Evolutionary conservation across 2,329 filamentous ascomycete genomes (phyloP).

Genomic region (Penicillium sp.): DNA sequence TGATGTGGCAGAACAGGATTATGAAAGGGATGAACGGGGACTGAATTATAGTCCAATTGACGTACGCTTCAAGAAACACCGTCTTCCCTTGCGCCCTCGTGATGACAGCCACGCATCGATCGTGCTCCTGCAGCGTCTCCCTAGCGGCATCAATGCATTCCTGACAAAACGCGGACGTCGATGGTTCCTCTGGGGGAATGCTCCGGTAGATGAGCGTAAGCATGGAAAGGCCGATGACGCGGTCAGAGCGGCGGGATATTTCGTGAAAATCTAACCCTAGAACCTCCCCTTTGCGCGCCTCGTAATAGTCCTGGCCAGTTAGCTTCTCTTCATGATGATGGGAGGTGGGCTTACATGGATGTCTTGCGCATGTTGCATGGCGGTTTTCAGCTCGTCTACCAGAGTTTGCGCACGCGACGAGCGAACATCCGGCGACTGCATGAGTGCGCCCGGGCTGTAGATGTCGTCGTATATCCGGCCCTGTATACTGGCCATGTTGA

Average conservation of each 20-base stretch:
- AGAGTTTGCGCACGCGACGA: too few relatives aligned
- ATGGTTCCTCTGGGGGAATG: slow-evolving; percentile 11
- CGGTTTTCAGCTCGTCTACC: too few relatives aligned
- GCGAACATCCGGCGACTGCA: slow-evolving; percentile 12
- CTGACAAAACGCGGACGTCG: too few relatives aligned
- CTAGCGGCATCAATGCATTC: too few relatives aligned
- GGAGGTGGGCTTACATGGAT: too few relatives aligned
- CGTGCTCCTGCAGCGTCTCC: too few relatives aligned
- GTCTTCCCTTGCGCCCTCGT: slow-evolving; percentile 3
- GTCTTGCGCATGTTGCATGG: too few relatives aligned
- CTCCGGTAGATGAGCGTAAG: slow-evolving; percentile 15
- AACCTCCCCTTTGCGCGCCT: too few relatives aligned
- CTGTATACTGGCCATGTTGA: slow-evolving; percentile 14
- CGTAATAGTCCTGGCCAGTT: too few relatives aligned
- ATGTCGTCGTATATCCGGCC: slow-evolving; percentile 16
- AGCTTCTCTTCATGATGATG: too few relatives aligned
- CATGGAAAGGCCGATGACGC: slow-evolving; percentile 6
- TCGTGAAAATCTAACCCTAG: not conserved
- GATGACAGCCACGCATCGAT: slow-evolving; percentile 12
- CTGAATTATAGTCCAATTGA: slow-evolving; percentile 11
- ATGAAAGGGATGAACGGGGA: slow-evolving; percentile 18
- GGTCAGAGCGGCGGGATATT: not conserved
- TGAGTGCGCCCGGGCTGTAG: slow-evolving; percentile 16
- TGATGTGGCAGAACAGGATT: slow-evolving; percentile 16
- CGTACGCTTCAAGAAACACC: slow-evolving; percentile 12